Evolutionary conservation across 306 rosid genomes (phyloP).

Genomic region (Vigna reflexopilosa): DNA sequence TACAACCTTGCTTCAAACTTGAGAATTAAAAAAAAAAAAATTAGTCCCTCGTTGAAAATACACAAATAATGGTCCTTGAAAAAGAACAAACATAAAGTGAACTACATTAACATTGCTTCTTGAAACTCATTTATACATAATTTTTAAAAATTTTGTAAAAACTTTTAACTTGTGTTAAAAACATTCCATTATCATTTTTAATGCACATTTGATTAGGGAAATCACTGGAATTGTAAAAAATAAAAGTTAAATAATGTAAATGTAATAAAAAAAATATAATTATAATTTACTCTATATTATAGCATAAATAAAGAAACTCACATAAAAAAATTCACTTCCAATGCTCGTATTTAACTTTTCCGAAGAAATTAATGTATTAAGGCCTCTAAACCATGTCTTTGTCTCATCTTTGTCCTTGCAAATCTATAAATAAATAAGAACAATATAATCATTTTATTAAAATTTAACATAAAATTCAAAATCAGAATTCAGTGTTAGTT

Average conservation of each 20-base stretch:
- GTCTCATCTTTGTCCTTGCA: constrained; percentile 91
- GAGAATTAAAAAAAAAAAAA: constrained; percentile 7
- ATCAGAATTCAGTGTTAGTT: constrained; percentile 8
- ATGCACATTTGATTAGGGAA: too few species aligned
- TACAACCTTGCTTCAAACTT: not conserved
- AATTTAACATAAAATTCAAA: constrained; percentile 1
- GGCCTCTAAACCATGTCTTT: constrained; percentile 83
- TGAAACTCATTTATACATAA: too few species aligned
- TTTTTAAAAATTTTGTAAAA: too few species aligned
- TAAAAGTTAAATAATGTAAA: too few species aligned
- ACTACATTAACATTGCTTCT: too few species aligned
- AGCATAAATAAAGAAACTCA: constrained; percentile 46
- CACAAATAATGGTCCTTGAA: not conserved
- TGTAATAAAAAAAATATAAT: too few species aligned
- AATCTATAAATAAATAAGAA: constrained; percentile 54
- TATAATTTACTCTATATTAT: too few species aligned
- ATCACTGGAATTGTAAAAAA: too few species aligned
- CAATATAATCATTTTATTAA: constrained; percentile 19
- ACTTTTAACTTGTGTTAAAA: too few species aligned
- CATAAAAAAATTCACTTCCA: constrained; percentile 61
- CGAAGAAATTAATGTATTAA: constrained; percentile 66
- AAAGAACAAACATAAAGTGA: not conserved
- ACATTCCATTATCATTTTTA: too few species aligned
- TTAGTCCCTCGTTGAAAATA: not conserved
- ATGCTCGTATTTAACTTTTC: constrained; percentile 50